phyloP scores from a whole-genome alignment of 1,139 yeast species.

The Protomyces lactucae-debilis region DNA sequence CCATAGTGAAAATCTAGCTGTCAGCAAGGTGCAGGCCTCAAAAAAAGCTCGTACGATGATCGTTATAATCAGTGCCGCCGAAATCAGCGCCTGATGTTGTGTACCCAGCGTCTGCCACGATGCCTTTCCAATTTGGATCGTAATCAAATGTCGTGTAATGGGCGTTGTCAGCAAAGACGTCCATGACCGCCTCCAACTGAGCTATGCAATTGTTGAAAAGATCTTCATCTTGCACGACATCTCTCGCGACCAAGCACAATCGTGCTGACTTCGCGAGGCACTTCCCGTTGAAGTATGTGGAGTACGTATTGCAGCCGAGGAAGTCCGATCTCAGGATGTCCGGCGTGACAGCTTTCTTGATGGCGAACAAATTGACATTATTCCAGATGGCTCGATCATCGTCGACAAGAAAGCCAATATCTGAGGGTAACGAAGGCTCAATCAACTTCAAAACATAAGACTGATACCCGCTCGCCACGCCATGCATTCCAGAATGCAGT shows the following conservation, averaged over 20 bases:
- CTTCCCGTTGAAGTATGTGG: slow-evolving; percentile 65
- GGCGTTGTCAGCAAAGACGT: slow-evolving; percentile 47
- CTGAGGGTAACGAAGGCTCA: slow-evolving; percentile 56
- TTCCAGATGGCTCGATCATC: not conserved
- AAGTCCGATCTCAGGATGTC: not conserved
- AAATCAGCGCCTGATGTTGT: slow-evolving; percentile 51
- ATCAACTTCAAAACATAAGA: slow-evolving; percentile 49
- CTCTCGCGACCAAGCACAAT: slow-evolving; percentile 58
- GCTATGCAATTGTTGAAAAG: not conserved
- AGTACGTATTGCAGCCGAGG: slow-evolving; percentile 38
- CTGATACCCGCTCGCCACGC: slow-evolving; percentile 61
- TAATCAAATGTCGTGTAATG: slow-evolving; percentile 61
- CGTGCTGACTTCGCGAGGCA: slow-evolving; percentile 68
- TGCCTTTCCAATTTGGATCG: slow-evolving; percentile 62
- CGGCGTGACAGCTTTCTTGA: not conserved
- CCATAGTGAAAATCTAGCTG: slow-evolving; percentile 62
- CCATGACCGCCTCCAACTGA: slow-evolving; percentile 48
- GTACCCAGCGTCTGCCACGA: slow-evolving; percentile 53
- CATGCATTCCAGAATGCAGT: slow-evolving; percentile 51
- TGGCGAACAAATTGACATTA: not conserved
- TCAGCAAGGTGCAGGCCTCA: slow-evolving; percentile 43
- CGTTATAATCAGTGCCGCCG: slow-evolving; percentile 68
- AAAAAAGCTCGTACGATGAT: slow-evolving; percentile 35
- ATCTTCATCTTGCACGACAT: slow-evolving; percentile 47
- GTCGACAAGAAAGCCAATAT: slow-evolving; percentile 43